Conservation (phyloP, 768 basidiomycete genomes). For the Cantharellus anzutake region DNA sequence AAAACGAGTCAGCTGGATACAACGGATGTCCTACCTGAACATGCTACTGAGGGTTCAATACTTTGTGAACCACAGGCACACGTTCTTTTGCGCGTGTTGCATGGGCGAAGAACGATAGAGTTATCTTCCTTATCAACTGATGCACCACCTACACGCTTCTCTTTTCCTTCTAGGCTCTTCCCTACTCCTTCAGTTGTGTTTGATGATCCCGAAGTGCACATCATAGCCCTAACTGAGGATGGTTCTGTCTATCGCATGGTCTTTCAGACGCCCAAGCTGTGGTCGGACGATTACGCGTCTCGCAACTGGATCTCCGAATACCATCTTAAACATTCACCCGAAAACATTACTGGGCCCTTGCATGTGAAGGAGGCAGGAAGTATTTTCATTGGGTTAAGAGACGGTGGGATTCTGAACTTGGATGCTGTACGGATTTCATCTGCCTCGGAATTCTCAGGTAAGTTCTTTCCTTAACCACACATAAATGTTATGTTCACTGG, state of each 20-base stretch:
- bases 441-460: slow-evolving; percentile 4
- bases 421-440: slow-evolving; percentile 1
- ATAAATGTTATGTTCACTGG: slow-evolving; percentile 9
- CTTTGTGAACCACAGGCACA: slow-evolving; percentile 41
- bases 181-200: slow-evolving; percentile 46
- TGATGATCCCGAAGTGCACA: slow-evolving; percentile 35
- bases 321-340: slow-evolving; percentile 33
- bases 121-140: slow-evolving; percentile 52
- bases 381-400: slow-evolving; percentile 11
- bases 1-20: slow-evolving; percentile 4
- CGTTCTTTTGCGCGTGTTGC: slow-evolving; percentile 54
- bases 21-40: slow-evolving; percentile 37
- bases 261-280: slow-evolving; percentile 32
- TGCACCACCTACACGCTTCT: slow-evolving; percentile 49
- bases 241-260: slow-evolving; percentile 60
- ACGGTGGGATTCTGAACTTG: slow-evolving; percentile 9
- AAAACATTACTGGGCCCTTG: slow-evolving; percentile 22
- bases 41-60: slow-evolving; percentile 46
- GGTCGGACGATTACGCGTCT: slow-evolving; percentile 1
- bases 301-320: slow-evolving; percentile 42
- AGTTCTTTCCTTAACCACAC: not conserved
- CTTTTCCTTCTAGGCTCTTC: slow-evolving; percentile 53
- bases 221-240: slow-evolving; percentile 45
- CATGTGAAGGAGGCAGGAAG: slow-evolving; percentile 10
- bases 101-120: slow-evolving; percentile 55